These are phyloP conservation scores for Wallemia ichthyophaga DNA, from an alignment of 1,284 basidiomycete genomes.

Conservation along the genomic window DNA sequence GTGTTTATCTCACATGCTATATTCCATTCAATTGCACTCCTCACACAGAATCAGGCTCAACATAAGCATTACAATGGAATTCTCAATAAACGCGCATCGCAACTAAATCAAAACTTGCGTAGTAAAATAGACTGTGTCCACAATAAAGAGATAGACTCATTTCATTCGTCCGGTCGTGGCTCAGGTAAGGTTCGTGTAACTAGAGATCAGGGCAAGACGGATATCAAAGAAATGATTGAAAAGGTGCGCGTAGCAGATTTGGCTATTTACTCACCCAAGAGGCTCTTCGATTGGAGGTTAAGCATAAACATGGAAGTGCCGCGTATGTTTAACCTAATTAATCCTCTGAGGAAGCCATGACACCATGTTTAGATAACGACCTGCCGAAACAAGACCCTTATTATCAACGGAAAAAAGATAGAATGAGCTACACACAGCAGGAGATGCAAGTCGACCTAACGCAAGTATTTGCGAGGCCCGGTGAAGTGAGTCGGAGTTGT, in stretches of 20 bases:
- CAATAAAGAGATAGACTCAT: constrained; percentile 48
- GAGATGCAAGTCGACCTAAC: constrained; percentile 78
- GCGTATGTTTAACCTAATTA: constrained; percentile 16
- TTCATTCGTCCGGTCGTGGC: constrained; percentile 22
- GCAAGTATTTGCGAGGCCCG: constrained; percentile 31
- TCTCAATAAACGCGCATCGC: constrained; percentile 40
- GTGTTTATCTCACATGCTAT: too few species aligned
- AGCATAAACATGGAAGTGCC: constrained; percentile 54
- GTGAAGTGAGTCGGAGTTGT: constrained; percentile 7
- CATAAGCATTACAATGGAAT: constrained; percentile 59
- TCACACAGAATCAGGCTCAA: constrained; percentile 34
- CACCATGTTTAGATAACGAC: background rate
- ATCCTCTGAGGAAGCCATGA: too few species aligned
- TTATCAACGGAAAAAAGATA: constrained; percentile 37
- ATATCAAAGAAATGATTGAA: constrained; percentile 20
- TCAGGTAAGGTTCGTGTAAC: constrained; percentile 47
- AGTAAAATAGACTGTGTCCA: constrained; percentile 44
- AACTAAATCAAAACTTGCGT: background rate
- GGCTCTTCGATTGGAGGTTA: constrained; percentile 63
- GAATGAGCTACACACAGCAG: constrained; percentile 74
- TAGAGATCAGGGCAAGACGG: constrained; percentile 30
- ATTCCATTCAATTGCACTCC: too few species aligned
- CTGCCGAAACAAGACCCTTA: background rate
- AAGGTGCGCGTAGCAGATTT: constrained; percentile 64
- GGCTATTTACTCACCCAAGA: constrained; percentile 56